Base-by-base conservation (phyloP, 805 yeast species). In the Yarrowia sp. region DNA sequence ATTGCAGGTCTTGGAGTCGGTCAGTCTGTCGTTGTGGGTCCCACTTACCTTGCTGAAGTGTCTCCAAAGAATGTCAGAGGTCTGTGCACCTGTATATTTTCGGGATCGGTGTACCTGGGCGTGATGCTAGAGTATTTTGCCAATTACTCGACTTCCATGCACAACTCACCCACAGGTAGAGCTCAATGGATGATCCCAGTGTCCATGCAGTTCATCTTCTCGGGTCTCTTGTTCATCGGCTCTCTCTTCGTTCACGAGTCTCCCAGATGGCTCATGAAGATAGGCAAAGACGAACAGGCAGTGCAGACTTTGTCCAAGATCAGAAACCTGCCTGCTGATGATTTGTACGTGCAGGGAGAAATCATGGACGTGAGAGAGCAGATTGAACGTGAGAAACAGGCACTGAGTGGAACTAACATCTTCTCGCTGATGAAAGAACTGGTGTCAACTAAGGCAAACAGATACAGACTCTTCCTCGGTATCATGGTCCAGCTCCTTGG, bases 371-470 rank as follows among this genome's bases (percentile, higher is more conserved):
- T 48, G 10, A 5, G 38, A 15, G 52, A 48, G 8, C 52, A 48
- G 16, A 48, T 48, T 48, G 52, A 48, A 2, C 52, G 52, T 5
- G 52, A 48, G 15, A 48, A 48, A 48, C 52, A 48, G 52, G 52
- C 52, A 7, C 52, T 48, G 5, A 48, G 36, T 8, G 52, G 52
- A 2, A 48, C 52, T 5, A 48, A 48, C 52, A 26, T 48, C 15
- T 48, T 48, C 14, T 26, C 52, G 4, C 38, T 48, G 11, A 11
- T 48, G n/a, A 48, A 48, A 48, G 52, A 48, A 15, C 36, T 48
- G 12, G 52, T 48, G 2, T 48, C 52, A 2, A 48, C 52, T 26
- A 48, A 48, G 16, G 52, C 52, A n/a, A 48, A 48, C 36, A 22
- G 52, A 48, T 48, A 48, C 36, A 22, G 52, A 26, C 36, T 48